A percentile compares a stretch with the other conserved stretches of the same genome.
These are phyloP conservation scores for Penicillium sp. DNA, from an alignment of 2,329 filamentous ascomycete species.

Conservation along the genomic window DNA sequence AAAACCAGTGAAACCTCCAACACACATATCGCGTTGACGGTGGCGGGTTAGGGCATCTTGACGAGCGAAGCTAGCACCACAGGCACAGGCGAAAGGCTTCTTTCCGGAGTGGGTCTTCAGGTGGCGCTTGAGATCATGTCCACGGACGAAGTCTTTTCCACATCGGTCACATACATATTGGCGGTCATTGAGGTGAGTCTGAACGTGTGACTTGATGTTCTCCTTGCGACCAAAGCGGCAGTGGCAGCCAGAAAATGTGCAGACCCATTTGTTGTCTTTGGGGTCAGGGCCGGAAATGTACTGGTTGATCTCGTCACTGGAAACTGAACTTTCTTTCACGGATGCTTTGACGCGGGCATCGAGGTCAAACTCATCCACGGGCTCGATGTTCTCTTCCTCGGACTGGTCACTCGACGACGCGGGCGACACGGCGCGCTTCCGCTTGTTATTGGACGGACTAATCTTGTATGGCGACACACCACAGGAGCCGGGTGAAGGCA, in stretches of 20 bases:
- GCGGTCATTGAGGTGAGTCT: conserved; percentile 94
- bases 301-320: conserved; percentile 76
- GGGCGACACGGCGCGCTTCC: conserved; percentile 19
- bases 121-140: conserved; percentile 95
- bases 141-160: conserved; percentile 92
- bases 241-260: conserved; percentile 73
- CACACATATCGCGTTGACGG: conserved; percentile 93
- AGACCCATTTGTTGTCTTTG: conserved; percentile 76
- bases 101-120: conserved; percentile 96
- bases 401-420: conserved; percentile 32
- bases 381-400: conserved; percentile 44
- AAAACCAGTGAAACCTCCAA: conserved; percentile 85
- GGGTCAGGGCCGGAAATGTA: conserved; percentile 73
- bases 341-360: conserved; percentile 61
- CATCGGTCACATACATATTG: conserved; percentile 94
- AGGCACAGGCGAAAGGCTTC: conserved; percentile 93
- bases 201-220: conserved; percentile 97
- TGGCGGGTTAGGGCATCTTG: conserved; percentile 95
- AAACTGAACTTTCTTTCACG: conserved; percentile 78
- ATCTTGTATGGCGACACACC: conserved; percentile 29
- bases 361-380: conserved; percentile 51
- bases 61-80: conserved; percentile 89
- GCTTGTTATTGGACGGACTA: conserved; percentile 27
- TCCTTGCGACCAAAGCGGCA: conserved; percentile 96
- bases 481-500: conserved; percentile 30